phyloP scores from a whole-genome alignment of 2,329 filamentous ascomycete species.

The Samsoniella hepiali region DNA sequence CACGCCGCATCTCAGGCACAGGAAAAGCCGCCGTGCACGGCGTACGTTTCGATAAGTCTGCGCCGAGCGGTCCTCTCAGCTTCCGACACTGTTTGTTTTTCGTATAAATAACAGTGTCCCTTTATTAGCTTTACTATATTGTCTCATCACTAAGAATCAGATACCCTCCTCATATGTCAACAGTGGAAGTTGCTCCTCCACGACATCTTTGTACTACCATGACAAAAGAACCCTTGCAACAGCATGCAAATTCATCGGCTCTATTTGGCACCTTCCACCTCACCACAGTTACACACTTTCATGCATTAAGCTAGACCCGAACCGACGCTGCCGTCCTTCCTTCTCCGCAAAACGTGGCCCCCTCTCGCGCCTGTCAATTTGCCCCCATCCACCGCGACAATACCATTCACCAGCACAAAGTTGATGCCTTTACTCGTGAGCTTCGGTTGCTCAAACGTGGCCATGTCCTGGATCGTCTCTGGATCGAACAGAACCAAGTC shows the following conservation, averaged over 20 bases:
- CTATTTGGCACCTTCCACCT: neutral
- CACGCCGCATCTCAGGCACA: too few species aligned
- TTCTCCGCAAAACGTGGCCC: slow-evolving; percentile 22
- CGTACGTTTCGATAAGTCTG: too few species aligned
- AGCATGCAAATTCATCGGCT: neutral
- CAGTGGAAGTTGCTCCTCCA: too few species aligned
- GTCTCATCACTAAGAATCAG: too few species aligned
- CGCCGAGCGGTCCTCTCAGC: too few species aligned
- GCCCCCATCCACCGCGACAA: slow-evolving; percentile 24
- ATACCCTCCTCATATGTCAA: too few species aligned
- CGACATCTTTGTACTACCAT: too few species aligned
- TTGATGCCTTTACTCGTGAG: slow-evolving; percentile 23
- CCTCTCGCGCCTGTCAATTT: slow-evolving; percentile 23
- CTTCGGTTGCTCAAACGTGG: slow-evolving; percentile 25
- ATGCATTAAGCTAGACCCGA: neutral
- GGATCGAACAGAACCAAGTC: slow-evolving; percentile 26
- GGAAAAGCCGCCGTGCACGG: neutral
- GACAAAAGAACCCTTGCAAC: neutral
- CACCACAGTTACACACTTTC: neutral
- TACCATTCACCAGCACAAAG: slow-evolving; percentile 26
- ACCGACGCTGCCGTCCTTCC: slow-evolving; percentile 3
- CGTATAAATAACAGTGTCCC: too few species aligned
- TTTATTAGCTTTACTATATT: too few species aligned
- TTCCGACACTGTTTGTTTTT: too few species aligned
- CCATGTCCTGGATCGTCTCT: slow-evolving; percentile 23